Evolutionary conservation across 2,329 filamentous ascomycete species (phyloP), one percentile per base, ranked within the genome.

Genomic region (Aspergillus melleus): DNA sequence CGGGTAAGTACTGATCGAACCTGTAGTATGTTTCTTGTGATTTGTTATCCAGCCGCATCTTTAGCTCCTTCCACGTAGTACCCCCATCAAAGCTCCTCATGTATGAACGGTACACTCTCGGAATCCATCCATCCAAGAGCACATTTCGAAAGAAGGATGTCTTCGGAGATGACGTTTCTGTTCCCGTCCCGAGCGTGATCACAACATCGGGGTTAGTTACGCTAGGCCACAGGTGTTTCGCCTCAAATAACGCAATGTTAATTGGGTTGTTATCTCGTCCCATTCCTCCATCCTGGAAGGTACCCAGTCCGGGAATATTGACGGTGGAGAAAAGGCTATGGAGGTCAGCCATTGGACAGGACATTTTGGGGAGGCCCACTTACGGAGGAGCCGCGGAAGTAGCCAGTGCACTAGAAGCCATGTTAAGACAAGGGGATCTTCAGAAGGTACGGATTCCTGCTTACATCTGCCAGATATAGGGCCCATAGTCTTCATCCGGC

Each of bases 221-320:
- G 39, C 44, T 55, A 20, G 57, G 60, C 61, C 55, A 63, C 6
- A 63, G 29, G 42, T 56, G 58, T 29, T 59, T 63, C 22, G 55
- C 44, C 36, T 63, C 58, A 51, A 51, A 55, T 12, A 60, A 44
- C 19, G 55, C 55, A 16, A 63, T 46, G 22, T 60, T 52, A 24
- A 56, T 46, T 16, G 60, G 60, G 54, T 59, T 59, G 29, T 62
- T 62, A 29, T 60, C 32, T 49, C 54, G 36, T 26, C 49, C 56
- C 52, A 63, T 63, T 6, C 61, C 61, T n/a, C 61, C 59, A 54
- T 63, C 61, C 55, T 63, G 59, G 49, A 63, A 63, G 20, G 59
- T 56, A 16, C 61, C 61, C 30, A 63, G 29, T 39, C 59, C 61
- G 39, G 50, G 53, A 47, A 63, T 59, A 22, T 56, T 52, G 14